Evolutionary conservation across 805 yeast species (phyloP), one percentile per base, ranked within the genome.

Genomic region (Pichia eremophila): DNA sequence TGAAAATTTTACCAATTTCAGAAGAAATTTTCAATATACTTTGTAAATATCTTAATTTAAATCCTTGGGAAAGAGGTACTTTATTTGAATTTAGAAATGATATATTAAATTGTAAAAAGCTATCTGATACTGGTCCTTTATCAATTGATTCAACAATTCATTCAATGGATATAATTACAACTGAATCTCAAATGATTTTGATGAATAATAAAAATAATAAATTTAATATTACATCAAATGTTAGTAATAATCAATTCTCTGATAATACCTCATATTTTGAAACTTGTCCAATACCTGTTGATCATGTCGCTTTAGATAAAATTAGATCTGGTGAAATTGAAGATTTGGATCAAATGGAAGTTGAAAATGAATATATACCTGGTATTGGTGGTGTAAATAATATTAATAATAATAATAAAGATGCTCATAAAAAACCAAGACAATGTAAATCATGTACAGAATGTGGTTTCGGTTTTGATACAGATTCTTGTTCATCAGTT

Each of bases 1-100:
- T 71, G 58, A 73, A 76, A 46, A 87, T 89, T 31, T 67, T 89
- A 53, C 95, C 96, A 38, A 74, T 89, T 8, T 81, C 90, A 29
- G 60, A 66, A 18, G 83, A 82, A 51, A 70, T 87, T 46, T 81
- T 74, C 57, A 53, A 60, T 5, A 66, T 87, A 41, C 63, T 86
- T 41, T 50, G 54, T 43, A 64, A 63, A 48, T 72, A 76, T 28
- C 68, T 77, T 46, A 57, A 57, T 41, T 56, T 77, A 40, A 69
- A 74, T 53, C 81, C 82, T 5, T 69, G 71, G 62, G 72, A 69
- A 31, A 67, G 82, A 53, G 68, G 73, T 4, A 50, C 63, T 14
- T 64, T 77, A 46, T 56, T 62, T 35, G 62, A 65, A 22, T 66
- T 77, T 52, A 62, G 72, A 48, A 56, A 62, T 7, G 72, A 70